These are phyloP conservation scores for Letharia lupina DNA, from an alignment of 495 filamentous ascomycete species.

Conservation along the genomic window DNA sequence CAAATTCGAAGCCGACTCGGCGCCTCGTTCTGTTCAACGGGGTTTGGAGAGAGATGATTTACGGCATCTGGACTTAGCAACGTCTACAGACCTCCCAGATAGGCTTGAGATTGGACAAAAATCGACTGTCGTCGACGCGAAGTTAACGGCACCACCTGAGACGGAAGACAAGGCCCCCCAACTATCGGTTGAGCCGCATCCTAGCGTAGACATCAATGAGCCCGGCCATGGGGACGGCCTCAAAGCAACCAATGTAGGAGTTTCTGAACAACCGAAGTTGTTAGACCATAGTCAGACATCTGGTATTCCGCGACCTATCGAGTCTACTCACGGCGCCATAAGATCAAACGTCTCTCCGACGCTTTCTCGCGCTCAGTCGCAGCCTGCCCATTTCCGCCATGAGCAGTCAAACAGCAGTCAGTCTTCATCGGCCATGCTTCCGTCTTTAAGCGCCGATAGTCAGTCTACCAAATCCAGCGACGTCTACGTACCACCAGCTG, in stretches of 20 bases:
- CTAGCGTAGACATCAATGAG: neutral
- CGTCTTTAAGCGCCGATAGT: neutral
- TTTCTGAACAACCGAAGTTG: neutral
- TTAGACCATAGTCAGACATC: conserved; percentile 29
- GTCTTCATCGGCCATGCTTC: conserved; percentile 2
- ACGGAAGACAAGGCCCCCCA: neutral
- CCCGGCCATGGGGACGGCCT: neutral
- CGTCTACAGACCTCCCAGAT: conserved; percentile 32
- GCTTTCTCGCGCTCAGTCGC: conserved; percentile 60
- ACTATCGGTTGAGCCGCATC: neutral
- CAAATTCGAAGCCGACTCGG: conserved; percentile 3
- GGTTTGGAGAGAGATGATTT: conserved; percentile 43
- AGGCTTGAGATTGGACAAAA: neutral
- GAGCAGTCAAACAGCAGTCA: conserved; percentile 26
- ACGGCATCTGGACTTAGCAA: conserved; percentile 65
- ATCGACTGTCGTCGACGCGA: neutral
- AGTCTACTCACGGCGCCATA: conserved; percentile 35
- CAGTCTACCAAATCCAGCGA: conserved; percentile 1
- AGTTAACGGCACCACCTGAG: neutral
- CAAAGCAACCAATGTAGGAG: neutral
- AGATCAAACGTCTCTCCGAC: conserved; percentile 51
- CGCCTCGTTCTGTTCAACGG: neutral
- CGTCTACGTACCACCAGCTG: neutral
- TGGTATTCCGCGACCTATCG: conserved; percentile 44
- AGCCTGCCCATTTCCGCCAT: conserved; percentile 45